Evolutionary conservation across 352 stramenopile genomes (phyloP), one percentile per base, ranked within the genome.

Genomic region (Pythium aristosporum): DNA sequence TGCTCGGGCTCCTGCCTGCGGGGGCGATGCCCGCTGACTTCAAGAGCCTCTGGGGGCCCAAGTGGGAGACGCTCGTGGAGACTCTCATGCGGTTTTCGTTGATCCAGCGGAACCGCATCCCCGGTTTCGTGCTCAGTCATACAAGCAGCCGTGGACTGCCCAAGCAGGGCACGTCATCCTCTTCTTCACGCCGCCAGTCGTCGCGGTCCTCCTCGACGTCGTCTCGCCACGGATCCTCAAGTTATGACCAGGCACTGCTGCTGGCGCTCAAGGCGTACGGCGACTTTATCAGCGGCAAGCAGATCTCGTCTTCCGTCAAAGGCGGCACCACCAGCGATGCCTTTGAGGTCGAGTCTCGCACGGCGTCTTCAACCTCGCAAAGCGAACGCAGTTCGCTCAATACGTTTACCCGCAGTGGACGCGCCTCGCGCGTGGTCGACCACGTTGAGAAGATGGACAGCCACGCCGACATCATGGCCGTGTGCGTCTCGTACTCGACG

Each of bases 401-500:
- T 58, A 84, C 82, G 6, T 64, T 93, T 30, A 89, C 85, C 1
- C 80, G 82, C 23, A 89, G 76, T 55, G 82, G 82, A 12, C 76
- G 80, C 0, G 71, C 73, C 0, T 79, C 82, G 11, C 75, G 80
- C 3, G 71, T 85, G 1, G 79, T 74, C 16, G 82, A 88, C 30
- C 82, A 88, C 50, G 80, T 91, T 28, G 82, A 89, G 57, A 79
- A 78, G 37, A 82, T 91, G 70, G 82, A 87, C 60, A 85, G 71
- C 30, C 82, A 93, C 25, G 80, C 74, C 3, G 76, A 91, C 49
- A 59, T 91, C 30, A 87, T 91, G 77, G 74, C 75, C 1, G 80
- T 93, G 2, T 91, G 80, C 51, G 74, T 91, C 4, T 89, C 80
- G 7, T 93, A 89, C 64, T 91, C 85, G 56, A 93, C 85, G 7